These are phyloP conservation scores for Serendipita sp. DNA, from an alignment of 768 basidiomycete species.

Conservation along the genomic window DNA sequence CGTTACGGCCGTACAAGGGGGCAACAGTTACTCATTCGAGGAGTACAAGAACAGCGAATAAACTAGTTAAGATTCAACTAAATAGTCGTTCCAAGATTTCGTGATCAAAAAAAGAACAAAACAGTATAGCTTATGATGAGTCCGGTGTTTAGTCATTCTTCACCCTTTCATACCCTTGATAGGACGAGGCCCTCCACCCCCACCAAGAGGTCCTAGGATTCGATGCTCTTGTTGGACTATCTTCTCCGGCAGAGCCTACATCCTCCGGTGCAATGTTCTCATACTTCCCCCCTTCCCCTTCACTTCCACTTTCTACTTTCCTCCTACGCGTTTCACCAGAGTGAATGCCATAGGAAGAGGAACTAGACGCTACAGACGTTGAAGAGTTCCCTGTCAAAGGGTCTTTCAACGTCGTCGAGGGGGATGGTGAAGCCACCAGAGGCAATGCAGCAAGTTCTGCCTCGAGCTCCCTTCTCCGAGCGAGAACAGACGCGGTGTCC, in stretches of 20 bases:
- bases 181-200: slow-evolving; percentile 20
- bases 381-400: slow-evolving; percentile 1
- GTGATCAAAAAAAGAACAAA: slow-evolving; percentile 9
- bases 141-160: slow-evolving; percentile 31
- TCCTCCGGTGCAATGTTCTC: slow-evolving; percentile 12
- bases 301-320: slow-evolving; percentile 47
- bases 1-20: neutral
- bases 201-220: slow-evolving; percentile 38
- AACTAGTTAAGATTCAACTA: neutral
- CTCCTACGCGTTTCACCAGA: slow-evolving; percentile 3
- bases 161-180: slow-evolving; percentile 33
- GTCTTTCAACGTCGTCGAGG: neutral
- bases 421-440: neutral
- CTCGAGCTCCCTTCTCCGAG: slow-evolving; percentile 37
- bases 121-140: no score
- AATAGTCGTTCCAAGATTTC: neutral
- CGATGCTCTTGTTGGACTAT: slow-evolving; percentile 16
- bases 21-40: no score
- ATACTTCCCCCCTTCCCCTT: slow-evolving; percentile 33
- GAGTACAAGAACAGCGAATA: neutral
- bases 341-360: slow-evolving; percentile 3
- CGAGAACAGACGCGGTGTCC: slow-evolving; percentile 18
- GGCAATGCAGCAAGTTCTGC: slow-evolving; percentile 40
- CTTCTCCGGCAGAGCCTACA: slow-evolving; percentile 10
- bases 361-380: neutral